Evolutionary conservation across 345 rosid genomes (phyloP).

Genomic region (Melaleuca alternifolia): DNA sequence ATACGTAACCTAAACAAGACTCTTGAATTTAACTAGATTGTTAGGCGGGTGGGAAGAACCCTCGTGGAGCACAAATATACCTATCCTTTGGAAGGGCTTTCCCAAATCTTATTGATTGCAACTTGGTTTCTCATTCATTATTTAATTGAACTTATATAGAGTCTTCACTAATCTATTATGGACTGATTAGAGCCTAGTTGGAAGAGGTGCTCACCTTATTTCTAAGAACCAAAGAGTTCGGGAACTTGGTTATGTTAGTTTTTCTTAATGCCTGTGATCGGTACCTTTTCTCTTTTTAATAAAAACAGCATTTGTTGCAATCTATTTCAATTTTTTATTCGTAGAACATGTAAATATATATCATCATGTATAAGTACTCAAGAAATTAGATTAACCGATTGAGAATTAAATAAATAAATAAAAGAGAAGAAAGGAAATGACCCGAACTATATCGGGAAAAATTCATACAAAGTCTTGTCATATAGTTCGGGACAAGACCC

Average conservation of each 20-base stretch:
- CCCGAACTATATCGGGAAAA: not conserved
- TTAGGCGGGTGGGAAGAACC: not conserved
- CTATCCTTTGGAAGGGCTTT: not conserved
- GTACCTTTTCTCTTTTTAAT: not conserved
- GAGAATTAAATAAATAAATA: not conserved
- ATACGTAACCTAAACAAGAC: not conserved
- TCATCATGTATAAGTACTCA: not conserved
- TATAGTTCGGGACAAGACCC: not conserved
- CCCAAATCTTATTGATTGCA: not conserved
- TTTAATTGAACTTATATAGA: not conserved
- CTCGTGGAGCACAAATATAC: too few species aligned
- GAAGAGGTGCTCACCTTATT: too few species aligned
- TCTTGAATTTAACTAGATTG: not conserved
- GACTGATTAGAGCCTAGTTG: not conserved
- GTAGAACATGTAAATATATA: not conserved
- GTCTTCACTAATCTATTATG: not conserved
- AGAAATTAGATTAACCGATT: not conserved
- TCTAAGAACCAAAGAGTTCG: not conserved
- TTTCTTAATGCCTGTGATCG: not conserved
- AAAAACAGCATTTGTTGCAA: not conserved
- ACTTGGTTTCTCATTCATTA: not conserved
- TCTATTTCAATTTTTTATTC: not conserved
- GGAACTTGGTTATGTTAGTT: not conserved
- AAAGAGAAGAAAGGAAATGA: not conserved
- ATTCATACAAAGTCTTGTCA: not conserved